Conservation (phyloP, 345 rosid genomes). For the Ceriops tagal region DNA sequence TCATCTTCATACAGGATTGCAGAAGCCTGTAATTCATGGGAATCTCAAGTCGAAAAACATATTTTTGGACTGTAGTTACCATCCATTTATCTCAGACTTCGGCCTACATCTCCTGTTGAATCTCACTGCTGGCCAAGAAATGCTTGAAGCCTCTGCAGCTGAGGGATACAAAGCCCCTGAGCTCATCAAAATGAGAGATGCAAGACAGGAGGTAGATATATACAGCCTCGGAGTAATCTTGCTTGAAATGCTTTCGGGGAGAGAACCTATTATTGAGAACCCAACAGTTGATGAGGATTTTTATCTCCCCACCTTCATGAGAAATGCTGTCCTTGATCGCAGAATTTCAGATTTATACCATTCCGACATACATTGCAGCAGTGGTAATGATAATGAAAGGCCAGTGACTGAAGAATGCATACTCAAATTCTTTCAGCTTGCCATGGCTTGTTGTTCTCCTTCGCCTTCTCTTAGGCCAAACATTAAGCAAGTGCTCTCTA, state of each 20-base stretch:
- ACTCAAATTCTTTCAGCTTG: constrained; percentile 68
- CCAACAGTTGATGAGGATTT: constrained; percentile 62
- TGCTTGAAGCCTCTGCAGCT: constrained; percentile 70
- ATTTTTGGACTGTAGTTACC: constrained; percentile 46
- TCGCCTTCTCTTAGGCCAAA: constrained; percentile 77
- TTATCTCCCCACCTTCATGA: constrained; percentile 58
- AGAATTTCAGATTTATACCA: constrained; percentile 60
- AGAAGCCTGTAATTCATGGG: constrained; percentile 63
- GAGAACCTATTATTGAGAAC: constrained; percentile 57
- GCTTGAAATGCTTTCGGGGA: constrained; percentile 78
- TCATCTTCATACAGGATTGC: constrained; percentile 68
- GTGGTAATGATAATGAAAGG: constrained; percentile 24
- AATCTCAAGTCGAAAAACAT: constrained; percentile 81
- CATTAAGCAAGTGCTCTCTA: constrained; percentile 55
- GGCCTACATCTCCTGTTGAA: constrained; percentile 67
- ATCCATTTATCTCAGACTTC: constrained; percentile 62
- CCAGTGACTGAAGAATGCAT: constrained; percentile 54
- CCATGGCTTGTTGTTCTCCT: constrained; percentile 86
- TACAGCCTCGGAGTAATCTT: constrained; percentile 75
- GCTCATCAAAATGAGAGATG: constrained; percentile 80
- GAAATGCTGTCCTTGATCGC: constrained; percentile 57
- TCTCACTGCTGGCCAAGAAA: constrained; percentile 60
- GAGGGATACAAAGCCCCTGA: constrained; percentile 96
- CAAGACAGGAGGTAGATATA: constrained; percentile 57
- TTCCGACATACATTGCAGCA: constrained; percentile 52